Base-by-base conservation (phyloP, 495 filamentous ascomycete genomes). In the Gamarada debralockiae region DNA sequence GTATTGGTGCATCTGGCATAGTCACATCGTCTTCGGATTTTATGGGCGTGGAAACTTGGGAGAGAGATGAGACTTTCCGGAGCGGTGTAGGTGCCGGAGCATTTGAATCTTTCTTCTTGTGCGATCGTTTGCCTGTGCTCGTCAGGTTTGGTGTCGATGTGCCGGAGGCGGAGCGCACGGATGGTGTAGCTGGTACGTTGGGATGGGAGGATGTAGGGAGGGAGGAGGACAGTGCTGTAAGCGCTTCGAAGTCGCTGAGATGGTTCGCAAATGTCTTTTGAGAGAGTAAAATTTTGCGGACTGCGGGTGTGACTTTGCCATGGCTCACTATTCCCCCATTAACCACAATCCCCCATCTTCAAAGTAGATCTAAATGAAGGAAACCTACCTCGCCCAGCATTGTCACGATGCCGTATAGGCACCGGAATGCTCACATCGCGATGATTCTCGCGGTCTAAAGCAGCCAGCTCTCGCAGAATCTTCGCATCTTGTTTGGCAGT, bases 211-310 rank as follows among this genome's bases (percentile, higher is more conserved):
- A 58, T 51, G 15, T 58, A 53, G 53, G 56, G 53, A 68, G 18
- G 8, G 46, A 22, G 41, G 56, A 53, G n/a, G n/a, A n/a, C n/a
- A n/a, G n/a, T n/a, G n/a, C n/a, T n/a, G n/a, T n/a, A n/a, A n/a
- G n/a, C n/a, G 91, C 91, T 59, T 90, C 83, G 70, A 90, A 91
- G 67, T 97, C 92, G 51, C 89, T 87, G 29, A 97, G 79, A 62
- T 97, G 86, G 68, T 97, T 95, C 36, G 83, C 79, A 60, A 96
- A 96, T 0, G 89, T 91, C 73, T 96, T 96, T 67, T 95, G 87
- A 2, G 85, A 91, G 59, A 84, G 81, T n/a, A 96, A 73, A 58
- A 97, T 93, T 63, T 87, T 87, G 58, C 89, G 87, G n/a, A 93
- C 88, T 63, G 85, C 87, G 2, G 86, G 74, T 15, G 90, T 90